A percentile compares a stretch with the other conserved stretches of the same genome.
Evolutionary conservation across 176 grass and related monocot genomes (phyloP).

Genomic region (Carex cristatella): DNA sequence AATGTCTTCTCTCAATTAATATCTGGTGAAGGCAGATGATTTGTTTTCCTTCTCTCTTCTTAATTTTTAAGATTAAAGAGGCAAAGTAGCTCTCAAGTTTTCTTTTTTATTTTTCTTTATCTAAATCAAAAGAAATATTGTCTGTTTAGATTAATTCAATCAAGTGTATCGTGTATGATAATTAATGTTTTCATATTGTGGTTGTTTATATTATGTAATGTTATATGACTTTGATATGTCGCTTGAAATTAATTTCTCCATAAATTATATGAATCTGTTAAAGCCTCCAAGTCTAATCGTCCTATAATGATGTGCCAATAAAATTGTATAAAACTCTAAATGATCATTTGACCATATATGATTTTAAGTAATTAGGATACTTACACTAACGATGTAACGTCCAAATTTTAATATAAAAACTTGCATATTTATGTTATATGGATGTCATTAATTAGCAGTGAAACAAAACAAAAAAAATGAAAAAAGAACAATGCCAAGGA

Average conservation of each 20-base stretch:
- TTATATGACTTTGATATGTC: neutral
- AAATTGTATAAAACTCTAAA: neutral
- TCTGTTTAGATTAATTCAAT: neutral
- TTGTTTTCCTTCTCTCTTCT: neutral
- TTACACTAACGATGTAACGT: neutral
- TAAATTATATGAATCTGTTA: neutral
- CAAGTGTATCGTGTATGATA: neutral
- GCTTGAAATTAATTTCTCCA: neutral
- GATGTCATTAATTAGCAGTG: neutral
- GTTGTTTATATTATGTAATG: neutral
- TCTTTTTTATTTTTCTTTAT: neutral
- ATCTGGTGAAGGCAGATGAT: conserved; percentile 49
- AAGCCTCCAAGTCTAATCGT: neutral
- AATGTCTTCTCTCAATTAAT: conserved; percentile 45
- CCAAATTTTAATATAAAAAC: neutral
- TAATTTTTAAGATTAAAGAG: neutral
- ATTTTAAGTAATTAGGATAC: neutral
- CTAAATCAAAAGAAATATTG: neutral
- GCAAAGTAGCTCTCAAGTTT: neutral
- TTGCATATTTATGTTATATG: neutral
- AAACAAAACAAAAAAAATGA: neutral
- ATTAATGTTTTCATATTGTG: neutral
- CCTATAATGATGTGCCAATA: neutral
- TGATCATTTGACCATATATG: neutral
- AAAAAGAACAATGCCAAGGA: neutral